Percentiles rank a stretch among this genome's conserved stretches.
These are phyloP conservation scores for Colletotrichum sp. DNA, from an alignment of 2,329 filamentous ascomycete species.

Conservation along the genomic window DNA sequence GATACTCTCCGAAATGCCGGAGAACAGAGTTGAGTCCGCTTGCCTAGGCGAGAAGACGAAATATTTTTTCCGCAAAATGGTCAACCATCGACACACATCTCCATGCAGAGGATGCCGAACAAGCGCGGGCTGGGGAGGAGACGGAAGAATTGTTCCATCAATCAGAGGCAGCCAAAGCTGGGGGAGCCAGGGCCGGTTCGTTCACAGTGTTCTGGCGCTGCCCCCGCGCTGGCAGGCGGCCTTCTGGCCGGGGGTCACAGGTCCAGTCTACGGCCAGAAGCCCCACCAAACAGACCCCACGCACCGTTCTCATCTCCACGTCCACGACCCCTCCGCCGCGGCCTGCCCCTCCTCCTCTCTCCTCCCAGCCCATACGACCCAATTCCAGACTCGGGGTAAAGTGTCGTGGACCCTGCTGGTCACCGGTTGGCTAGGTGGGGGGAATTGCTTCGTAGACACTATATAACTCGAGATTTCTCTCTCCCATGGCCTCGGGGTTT, in stretches of 20 bases:
- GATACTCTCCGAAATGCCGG: background rate
- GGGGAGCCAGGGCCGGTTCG: conserved; percentile 5
- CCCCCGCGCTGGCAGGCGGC: conserved; percentile 11
- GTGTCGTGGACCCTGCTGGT: background rate
- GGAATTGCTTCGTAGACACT: background rate
- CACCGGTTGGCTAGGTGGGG: background rate
- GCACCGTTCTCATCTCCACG: background rate
- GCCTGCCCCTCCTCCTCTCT: conserved; percentile 22
- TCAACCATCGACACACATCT: background rate
- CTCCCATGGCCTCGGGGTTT: background rate
- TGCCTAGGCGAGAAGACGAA: background rate
- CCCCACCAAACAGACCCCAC: conserved; percentile 16
- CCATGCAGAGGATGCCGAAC: background rate
- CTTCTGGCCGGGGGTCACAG: background rate
- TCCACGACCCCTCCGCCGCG: conserved; percentile 4
- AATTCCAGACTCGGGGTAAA: conserved; percentile 13
- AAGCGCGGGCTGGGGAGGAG: background rate
- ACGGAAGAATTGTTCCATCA: conserved; percentile 34
- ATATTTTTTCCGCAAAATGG: background rate
- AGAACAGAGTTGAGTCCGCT: background rate
- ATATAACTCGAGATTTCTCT: conserved; percentile 3
- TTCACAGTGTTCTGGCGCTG: background rate
- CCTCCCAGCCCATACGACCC: background rate
- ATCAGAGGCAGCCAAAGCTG: conserved; percentile 24
- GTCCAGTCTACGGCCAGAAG: background rate